Percentiles rank a stretch among this genome's conserved stretches.
Evolutionary conservation across 2,329 filamentous ascomycete species (phyloP).

Genomic region (Helicocarpus griseus): DNA sequence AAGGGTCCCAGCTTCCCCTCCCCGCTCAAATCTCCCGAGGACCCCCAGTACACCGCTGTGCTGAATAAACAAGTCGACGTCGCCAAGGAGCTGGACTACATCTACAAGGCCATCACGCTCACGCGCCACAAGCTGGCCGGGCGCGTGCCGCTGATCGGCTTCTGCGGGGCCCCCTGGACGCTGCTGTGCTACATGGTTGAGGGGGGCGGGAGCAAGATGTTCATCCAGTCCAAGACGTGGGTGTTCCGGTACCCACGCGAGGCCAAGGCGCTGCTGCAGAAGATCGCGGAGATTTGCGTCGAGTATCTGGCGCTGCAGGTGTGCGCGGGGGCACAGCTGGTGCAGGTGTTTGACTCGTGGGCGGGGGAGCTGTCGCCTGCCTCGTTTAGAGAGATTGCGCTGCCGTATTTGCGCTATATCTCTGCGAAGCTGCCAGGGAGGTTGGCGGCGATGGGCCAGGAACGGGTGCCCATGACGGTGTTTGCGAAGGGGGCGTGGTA

Average conservation of each 20-base stretch:
- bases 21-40: conserved; percentile 67
- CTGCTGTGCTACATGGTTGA: conserved; percentile 98
- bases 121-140: conserved; percentile 82
- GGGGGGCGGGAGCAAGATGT: conserved; percentile 90
- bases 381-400: conserved; percentile 73
- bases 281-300: conserved; percentile 89
- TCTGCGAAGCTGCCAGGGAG: conserved; percentile 66
- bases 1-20: conserved; percentile 91
- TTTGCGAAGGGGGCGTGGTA: conserved; percentile 98
- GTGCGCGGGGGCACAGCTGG: conserved; percentile 82
- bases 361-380: conserved; percentile 82
- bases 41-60: conserved; percentile 72
- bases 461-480: conserved; percentile 88
- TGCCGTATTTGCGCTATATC: conserved; percentile 81
- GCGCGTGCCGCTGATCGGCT: conserved; percentile 85
- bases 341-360: conserved; percentile 98
- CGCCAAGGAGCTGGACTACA: conserved; percentile 75
- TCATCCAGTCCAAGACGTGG: conserved; percentile 92
- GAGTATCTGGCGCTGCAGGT: conserved; percentile 92
- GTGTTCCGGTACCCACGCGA: conserved; percentile 80
- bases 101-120: conserved; percentile 89
- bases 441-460: conserved; percentile 63
- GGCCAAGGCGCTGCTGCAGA: conserved; percentile 71
- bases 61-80: conserved; percentile 75
- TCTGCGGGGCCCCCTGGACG: conserved; percentile 96